These are phyloP conservation scores for Centrapalus pauciflorus DNA, from an alignment of 129 eudicot genomes.

Conservation along the genomic window DNA sequence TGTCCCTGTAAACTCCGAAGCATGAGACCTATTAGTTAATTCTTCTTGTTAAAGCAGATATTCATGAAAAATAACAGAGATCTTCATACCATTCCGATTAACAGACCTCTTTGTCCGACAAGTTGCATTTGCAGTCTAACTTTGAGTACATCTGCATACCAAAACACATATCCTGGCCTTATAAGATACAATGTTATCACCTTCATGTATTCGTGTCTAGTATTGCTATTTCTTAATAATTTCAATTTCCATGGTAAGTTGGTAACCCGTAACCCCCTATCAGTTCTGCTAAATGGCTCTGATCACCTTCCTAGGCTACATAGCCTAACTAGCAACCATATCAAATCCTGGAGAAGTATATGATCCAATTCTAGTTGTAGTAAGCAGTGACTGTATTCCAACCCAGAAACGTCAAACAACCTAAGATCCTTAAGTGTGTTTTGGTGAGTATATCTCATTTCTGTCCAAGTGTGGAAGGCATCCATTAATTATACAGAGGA, in stretches of 20 bases:
- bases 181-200: not conserved
- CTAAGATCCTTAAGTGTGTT: not conserved
- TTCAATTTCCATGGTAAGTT: no score
- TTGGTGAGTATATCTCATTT: not conserved
- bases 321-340: not conserved
- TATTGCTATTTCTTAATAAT: not conserved
- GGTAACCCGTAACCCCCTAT: no score
- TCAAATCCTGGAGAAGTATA: not conserved
- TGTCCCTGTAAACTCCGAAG: conserved; percentile 49
- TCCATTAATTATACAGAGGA: not conserved
- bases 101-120: conserved; percentile 87
- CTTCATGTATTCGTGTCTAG: not conserved
- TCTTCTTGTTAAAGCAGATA: conserved; percentile 2
- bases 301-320: not conserved
- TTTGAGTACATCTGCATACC: conserved; percentile 89
- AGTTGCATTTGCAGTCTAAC: conserved; percentile 98
- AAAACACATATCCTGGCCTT: conserved; percentile 7
- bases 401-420: not conserved
- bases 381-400: not conserved
- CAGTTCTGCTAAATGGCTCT: not conserved
- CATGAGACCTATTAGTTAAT: not conserved
- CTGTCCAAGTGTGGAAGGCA: not conserved
- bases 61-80: not conserved
- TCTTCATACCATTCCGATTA: conserved; percentile 76
- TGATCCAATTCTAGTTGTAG: not conserved